Evolutionary conservation across 1,139 yeast genomes (phyloP).

Genomic region (Lodderomyces parapsilosis): DNA sequence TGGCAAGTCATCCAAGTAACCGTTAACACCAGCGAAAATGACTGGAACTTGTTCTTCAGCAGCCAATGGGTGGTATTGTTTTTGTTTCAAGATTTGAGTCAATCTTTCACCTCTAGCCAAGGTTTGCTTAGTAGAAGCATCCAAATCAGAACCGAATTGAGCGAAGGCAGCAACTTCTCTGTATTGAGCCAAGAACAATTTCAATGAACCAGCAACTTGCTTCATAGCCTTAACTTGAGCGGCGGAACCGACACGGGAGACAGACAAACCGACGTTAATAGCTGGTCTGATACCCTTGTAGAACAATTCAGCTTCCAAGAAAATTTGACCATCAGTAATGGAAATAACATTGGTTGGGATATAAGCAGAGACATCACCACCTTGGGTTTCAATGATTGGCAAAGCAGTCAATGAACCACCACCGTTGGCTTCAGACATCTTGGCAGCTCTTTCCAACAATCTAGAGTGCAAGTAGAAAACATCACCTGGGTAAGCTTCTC

Average conservation of each 20-base stretch:
- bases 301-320: slow-evolving; percentile 99
- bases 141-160: slow-evolving; percentile 99
- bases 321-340: slow-evolving; percentile 96
- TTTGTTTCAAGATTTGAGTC: slow-evolving; percentile 97
- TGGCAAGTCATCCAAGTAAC: slow-evolving; percentile 90
- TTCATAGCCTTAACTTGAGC: slow-evolving; percentile 99
- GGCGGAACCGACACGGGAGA: slow-evolving; percentile 99
- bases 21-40: slow-evolving; percentile 99
- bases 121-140: slow-evolving; percentile 99
- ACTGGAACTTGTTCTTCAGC: slow-evolving; percentile 99
- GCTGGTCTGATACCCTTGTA: slow-evolving; percentile 99
- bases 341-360: slow-evolving; percentile 97
- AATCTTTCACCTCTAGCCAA: slow-evolving; percentile 99
- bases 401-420: slow-evolving; percentile 95
- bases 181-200: slow-evolving; percentile 99
- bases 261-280: slow-evolving; percentile 99
- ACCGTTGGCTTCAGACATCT: slow-evolving; percentile 87
- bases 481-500: slow-evolving; percentile 98
- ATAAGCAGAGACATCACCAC: slow-evolving; percentile 99
- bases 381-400: slow-evolving; percentile 97
- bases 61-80: slow-evolving; percentile 94
- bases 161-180: slow-evolving; percentile 99
- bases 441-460: slow-evolving; percentile 95
- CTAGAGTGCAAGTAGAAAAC: slow-evolving; percentile 96
- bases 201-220: slow-evolving; percentile 99